These are phyloP conservation scores for Pythium graminicola DNA, from an alignment of 352 stramenopile genomes.

Conservation along the genomic window DNA sequence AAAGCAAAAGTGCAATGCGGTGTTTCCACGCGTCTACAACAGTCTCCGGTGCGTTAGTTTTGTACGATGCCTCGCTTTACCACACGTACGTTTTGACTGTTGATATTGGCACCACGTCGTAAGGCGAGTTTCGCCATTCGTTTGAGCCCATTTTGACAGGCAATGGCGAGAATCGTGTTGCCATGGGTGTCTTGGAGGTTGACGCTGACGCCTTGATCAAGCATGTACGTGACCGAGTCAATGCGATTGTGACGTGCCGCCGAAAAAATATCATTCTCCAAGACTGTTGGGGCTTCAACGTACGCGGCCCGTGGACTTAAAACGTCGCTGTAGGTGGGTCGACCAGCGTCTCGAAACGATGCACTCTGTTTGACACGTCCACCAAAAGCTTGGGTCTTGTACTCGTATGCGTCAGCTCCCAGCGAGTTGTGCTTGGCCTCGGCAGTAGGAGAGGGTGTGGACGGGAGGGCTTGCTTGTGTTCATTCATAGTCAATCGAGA, in stretches of 20 bases:
- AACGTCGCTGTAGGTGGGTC: background rate
- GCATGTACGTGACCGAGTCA: slow-evolving; percentile 78
- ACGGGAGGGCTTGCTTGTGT: slow-evolving; percentile 21
- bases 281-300: slow-evolving; percentile 17
- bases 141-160: slow-evolving; percentile 90
- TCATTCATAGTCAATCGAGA: slow-evolving; percentile 12
- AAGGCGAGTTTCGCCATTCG: slow-evolving; percentile 83
- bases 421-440: slow-evolving; percentile 15
- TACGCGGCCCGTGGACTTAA: slow-evolving; percentile 10
- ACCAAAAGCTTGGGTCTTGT: slow-evolving; percentile 27
- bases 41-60: background rate
- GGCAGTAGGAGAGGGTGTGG: background rate
- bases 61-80: too few species aligned
- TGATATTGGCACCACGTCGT: slow-evolving; percentile 81
- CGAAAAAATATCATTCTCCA: slow-evolving; percentile 83
- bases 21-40: slow-evolving; percentile 73
- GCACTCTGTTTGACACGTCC: background rate
- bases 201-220: slow-evolving; percentile 76
- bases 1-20: slow-evolving; percentile 88
- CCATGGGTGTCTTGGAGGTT: slow-evolving; percentile 71
- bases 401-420: slow-evolving; percentile 17
- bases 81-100: slow-evolving; percentile 75
- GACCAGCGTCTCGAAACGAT: slow-evolving; percentile 7
- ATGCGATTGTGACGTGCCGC: slow-evolving; percentile 76
- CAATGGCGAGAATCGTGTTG: slow-evolving; percentile 84